Base-by-base conservation (phyloP, 2,329 filamentous ascomycete species). In the Ceratocystis variospora region DNA sequence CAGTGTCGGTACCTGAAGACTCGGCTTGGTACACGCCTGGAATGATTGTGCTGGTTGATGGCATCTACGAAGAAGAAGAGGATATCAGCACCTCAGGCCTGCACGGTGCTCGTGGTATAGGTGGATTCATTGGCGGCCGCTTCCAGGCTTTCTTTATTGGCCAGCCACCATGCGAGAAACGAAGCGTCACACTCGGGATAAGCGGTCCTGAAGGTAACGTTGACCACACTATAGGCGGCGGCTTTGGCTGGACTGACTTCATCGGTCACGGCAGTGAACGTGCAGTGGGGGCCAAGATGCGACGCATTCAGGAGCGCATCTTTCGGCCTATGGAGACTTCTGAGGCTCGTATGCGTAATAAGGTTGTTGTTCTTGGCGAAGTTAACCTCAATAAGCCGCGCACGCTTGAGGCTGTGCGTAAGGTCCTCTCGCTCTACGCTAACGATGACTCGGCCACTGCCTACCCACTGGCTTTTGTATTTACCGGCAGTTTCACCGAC, bases 241-340 rank as follows among this genome's bases (percentile, higher is more conserved):
- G 89, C 0, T 96, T 97, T 73, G 94, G 94, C 55, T 99, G 94
- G 92, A 91, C 96, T 64, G 94, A 97, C 74, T 99, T 97, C 73
- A 79, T 97, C 1, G 94, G 93, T 5, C 83, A 94, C 0, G 93
- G 93, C 45, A 96, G 90, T 71, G 90, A 96, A 74, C 87, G 91
- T 59, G 91, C 90, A 5, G 84, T 87, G 0, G 92, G 93, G 0
- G 75, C 83, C 1, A 87, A 88, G 67, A 96, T 97, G 93, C 85
- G 89, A 65, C 85, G 83, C 68, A 80, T 96, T 0, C 88, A 96
- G 73, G 79, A 84, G 45, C 83, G 85, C 61, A 78, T 94, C 1
- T 77, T 93, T 6, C 76, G 73, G n/a, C 72, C 73, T 37, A 72
- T 70, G 28, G 72, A 77, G 19, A 70, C 72, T 31, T 72, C 76